Conservation (phyloP, 2,329 filamentous ascomycete species). For the Phialemonium atrogriseum region DNA sequence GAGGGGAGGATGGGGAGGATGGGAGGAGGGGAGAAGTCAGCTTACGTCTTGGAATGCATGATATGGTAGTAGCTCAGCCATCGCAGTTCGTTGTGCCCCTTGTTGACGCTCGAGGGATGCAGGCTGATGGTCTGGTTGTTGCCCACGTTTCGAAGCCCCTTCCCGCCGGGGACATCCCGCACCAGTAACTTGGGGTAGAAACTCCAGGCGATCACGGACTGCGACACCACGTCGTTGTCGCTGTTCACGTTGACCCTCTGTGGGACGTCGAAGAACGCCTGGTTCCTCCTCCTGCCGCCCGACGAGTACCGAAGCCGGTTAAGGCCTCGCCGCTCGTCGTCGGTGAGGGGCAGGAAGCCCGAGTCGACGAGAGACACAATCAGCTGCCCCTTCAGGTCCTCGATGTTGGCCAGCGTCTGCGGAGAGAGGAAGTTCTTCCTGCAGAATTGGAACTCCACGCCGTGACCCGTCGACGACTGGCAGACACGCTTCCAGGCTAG, state of each 20-base stretch:
- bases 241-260: conserved; percentile 66
- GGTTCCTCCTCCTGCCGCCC: conserved; percentile 56
- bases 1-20: neutral
- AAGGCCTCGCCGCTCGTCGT: conserved; percentile 62
- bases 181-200: conserved; percentile 92
- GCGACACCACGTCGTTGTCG: conserved; percentile 69
- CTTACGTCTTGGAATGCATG: conserved; percentile 80
- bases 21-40: conserved; percentile 10
- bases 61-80: conserved; percentile 97
- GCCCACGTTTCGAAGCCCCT: conserved; percentile 81
- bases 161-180: conserved; percentile 59
- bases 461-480: conserved; percentile 47
- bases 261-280: conserved; percentile 73
- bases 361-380: conserved; percentile 79
- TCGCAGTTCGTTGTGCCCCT: conserved; percentile 55
- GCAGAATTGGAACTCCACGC: conserved; percentile 83
- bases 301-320: conserved; percentile 59
- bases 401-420: conserved; percentile 85
- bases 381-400: conserved; percentile 90
- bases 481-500: conserved; percentile 79
- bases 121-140: conserved; percentile 89
- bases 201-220: conserved; percentile 81
- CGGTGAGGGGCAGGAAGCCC: conserved; percentile 68
- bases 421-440: conserved; percentile 86
- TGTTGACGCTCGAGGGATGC: conserved; percentile 85